Evolutionary conservation across 768 basidiomycete species (phyloP).

Genomic region (Mycena maculata): DNA sequence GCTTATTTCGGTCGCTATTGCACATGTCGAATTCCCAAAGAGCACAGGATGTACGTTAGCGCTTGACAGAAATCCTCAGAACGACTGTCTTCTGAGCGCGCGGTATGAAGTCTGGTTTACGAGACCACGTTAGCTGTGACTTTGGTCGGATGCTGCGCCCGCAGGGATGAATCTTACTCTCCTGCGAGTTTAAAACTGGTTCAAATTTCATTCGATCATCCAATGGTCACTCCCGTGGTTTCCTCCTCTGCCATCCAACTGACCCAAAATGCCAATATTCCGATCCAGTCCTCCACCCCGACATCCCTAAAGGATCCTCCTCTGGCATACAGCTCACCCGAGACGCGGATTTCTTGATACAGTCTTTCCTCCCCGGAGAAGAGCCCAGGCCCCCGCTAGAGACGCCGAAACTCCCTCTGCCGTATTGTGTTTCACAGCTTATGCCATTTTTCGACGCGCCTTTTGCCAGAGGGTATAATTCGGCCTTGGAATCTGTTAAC

Average conservation of each 20-base stretch:
- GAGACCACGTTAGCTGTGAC: no score
- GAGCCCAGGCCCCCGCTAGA: neutral
- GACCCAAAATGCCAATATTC: neutral
- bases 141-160: no score
- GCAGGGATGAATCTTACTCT: no score
- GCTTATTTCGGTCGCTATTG: no score
- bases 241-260: constrained; percentile 1
- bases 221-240: neutral
- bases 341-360: constrained; percentile 30
- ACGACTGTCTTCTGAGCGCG: no score
- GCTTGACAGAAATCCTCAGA: no score
- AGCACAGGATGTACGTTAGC: no score
- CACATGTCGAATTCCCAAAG: no score
- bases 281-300: no score
- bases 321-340: constrained; percentile 27
- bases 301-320: neutral
- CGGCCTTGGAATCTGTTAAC: constrained; percentile 28
- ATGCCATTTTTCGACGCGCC: constrained; percentile 34
- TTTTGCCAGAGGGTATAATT: constrained; percentile 38
- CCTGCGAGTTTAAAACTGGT: no score
- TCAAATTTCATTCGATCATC: no score
- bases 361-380: constrained; percentile 21
- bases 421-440: constrained; percentile 38
- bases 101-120: no score
- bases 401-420: constrained; percentile 22